Evolutionary conservation across 345 rosid genomes (phyloP), one percentile per base, ranked within the genome.

Genomic region (Acer yangbiense): DNA sequence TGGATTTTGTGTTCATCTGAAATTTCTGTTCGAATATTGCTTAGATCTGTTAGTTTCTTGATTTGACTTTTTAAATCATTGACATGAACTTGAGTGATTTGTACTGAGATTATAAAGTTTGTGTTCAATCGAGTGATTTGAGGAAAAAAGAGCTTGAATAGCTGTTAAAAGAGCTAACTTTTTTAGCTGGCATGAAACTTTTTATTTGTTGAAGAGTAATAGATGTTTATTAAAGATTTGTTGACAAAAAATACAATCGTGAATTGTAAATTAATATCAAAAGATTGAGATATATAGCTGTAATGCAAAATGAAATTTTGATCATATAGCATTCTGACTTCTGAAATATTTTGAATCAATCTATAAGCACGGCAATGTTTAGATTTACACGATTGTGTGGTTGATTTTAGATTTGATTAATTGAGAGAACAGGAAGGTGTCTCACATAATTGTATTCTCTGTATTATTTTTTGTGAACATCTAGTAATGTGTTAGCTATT

Each of bases 1-100:
- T 60, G 27, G 32, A 44, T 32, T 66, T 13, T 66, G 52, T 11
- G 20, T 35, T 64, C 61, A 10, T 71, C 32, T 18, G 32, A 8
- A 12, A 57, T 71, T 67, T 46, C 63, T 39, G 25, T 23, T 62
- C 44, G 50, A 67, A n/a, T 64, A 65, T 71, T 74, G 58, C 48
- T 62, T 73, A 71, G 86, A 82, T 86, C 76, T 76, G 78, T 76
- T 32, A 25, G n/a, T 68, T 79, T 52, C 48, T 63, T n/a, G 78
- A 18, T 77, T 76, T 46, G 20, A 21, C n/a, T 25, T 12, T 57
- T 12, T 57, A 6, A 70, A 60, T 48, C 72, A 41, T 39, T 6
- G 60, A 48, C 29, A 6, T 46, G 14, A 48, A 60, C 32, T 55
- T 20, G 16, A 54, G 64, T 20, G 64, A 60, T 60, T 20, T 9